Evolutionary conservation across 345 rosid genomes (phyloP), one percentile per base, ranked within the genome.

Genomic region (Euphorbia lathyris): DNA sequence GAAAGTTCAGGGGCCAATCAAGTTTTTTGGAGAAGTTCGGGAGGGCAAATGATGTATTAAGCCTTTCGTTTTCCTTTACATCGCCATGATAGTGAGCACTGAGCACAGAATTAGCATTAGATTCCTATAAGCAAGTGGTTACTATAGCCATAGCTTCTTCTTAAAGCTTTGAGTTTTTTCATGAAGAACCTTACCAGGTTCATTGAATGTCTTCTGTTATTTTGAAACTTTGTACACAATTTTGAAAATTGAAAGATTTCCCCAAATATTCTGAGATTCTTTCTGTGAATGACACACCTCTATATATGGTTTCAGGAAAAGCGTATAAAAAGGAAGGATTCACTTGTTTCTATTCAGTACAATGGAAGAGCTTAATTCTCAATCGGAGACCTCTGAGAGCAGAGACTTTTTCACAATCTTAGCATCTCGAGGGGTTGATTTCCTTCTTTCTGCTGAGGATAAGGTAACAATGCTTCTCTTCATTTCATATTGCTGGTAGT

Each of bases 381-480:
- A 73, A 67, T 42, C 65, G 23, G 57, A 47, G 29, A 38, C 51
- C 65, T 62, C 76, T 13, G 75, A 77, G 48, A 72, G 22, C 48
- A 72, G 72, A n/a, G 82, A 82, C 57, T 66, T 85, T 45, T 52
- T 71, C 70, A 67, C 79, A 22, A 56, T 78, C 76, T 77, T 85
- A 78, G 79, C 83, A 59, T 74, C 91, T 68, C 75, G 79, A 72
- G 94, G 84, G 55, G 78, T 89, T 68, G 86, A 86, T 63, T 89
- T 79, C 70, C 88, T 89, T 70, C 68, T 81, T 50, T 86, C 94
- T 5, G 75, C 62, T 77, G 76, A 81, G 64, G 83, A 82, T 68
- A 76, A 81, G 88, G 94, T 85, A 81, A 66, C 53, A 45, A 19
- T 10, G 26, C 11, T 58, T 53, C 34, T 68, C 29, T 53, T 65